Evolutionary conservation across 805 yeast genomes (phyloP).

Genomic region (Zygosaccharomyces kombuchaensis): DNA sequence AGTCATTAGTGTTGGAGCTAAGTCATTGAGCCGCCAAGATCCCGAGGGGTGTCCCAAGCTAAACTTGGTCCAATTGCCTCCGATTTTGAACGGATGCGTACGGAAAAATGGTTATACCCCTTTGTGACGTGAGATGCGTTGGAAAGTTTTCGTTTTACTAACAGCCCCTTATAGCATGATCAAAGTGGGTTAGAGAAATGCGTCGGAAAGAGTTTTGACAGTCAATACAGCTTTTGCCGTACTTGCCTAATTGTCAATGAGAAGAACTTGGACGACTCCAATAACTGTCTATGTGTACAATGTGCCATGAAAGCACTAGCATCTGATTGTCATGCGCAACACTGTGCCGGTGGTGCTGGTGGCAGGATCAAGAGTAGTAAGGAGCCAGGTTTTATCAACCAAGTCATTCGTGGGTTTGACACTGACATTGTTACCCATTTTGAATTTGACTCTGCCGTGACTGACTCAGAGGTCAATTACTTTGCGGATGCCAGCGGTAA

Average conservation of each 20-base stretch:
- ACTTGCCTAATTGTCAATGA: conserved; percentile 15
- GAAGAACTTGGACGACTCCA: conserved; percentile 10
- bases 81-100: conserved; percentile 7
- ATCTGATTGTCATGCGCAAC: conserved; percentile 13
- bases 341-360: conserved; percentile 7
- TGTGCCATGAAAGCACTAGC: conserved; percentile 16
- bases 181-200: conserved; percentile 10
- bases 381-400: conserved; percentile 1
- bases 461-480: conserved; percentile 4
- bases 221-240: conserved; percentile 14
- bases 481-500: conserved; percentile 6
- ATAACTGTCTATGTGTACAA: conserved; percentile 23
- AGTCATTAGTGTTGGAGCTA: background rate
- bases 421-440: background rate
- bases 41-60: conserved; percentile 5
- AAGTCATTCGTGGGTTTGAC: conserved; percentile 4
- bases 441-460: conserved; percentile 1
- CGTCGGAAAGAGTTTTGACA: conserved; percentile 10
- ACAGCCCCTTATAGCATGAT: background rate
- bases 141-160: background rate
- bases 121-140: background rate
- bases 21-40: background rate
- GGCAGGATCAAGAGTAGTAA: background rate
- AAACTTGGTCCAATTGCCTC: background rate
- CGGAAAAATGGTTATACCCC: background rate